These are phyloP conservation scores for Huntiella abstrusa DNA, from an alignment of 2,329 filamentous ascomycete genomes.

Conservation along the genomic window DNA sequence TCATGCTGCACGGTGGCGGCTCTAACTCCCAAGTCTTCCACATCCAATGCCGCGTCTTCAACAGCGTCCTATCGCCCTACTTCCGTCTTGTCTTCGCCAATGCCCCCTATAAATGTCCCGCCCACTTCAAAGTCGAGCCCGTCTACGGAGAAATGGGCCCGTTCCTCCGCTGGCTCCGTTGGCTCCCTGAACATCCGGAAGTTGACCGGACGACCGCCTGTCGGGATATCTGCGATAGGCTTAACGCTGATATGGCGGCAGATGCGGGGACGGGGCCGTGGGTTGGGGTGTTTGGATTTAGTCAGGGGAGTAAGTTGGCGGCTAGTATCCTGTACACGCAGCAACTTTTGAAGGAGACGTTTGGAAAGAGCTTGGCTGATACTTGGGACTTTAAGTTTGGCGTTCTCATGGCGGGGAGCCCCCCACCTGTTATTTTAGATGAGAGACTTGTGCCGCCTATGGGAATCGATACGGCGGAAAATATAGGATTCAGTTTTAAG, in stretches of 20 bases:
- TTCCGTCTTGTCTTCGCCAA: conserved; percentile 60
- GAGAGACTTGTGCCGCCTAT: conserved; percentile 14
- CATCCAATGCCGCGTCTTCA: conserved; percentile 41
- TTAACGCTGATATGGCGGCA: conserved; percentile 28
- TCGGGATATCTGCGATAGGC: conserved; percentile 21
- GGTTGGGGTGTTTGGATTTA: conserved; percentile 46
- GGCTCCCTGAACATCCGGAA: conserved; percentile 36
- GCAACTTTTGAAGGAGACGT: conserved; percentile 31
- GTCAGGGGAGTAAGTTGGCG: conserved; percentile 44
- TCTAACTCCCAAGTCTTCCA: conserved; percentile 53
- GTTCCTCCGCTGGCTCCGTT: conserved; percentile 44
- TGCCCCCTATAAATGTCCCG: conserved; percentile 42
- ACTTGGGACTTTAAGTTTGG: conserved; percentile 35
- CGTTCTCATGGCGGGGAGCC: conserved; percentile 41
- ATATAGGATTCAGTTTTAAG: conserved; percentile 20
- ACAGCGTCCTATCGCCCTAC: conserved; percentile 26
- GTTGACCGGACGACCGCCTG: conserved; percentile 27
- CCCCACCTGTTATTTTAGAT: conserved; percentile 37
- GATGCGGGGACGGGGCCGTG: conserved; percentile 38
- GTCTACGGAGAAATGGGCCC: conserved; percentile 50
- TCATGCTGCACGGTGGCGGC: conserved; percentile 68
- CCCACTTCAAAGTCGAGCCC: conserved; percentile 41
- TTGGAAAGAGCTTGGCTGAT: conserved; percentile 14
- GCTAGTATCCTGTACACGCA: conserved; percentile 41
- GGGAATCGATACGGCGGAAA: conserved; percentile 15